Evolutionary conservation across 768 basidiomycete genomes (phyloP), one percentile per base, ranked within the genome.

Genomic region (Xerocomus spinulosus): DNA sequence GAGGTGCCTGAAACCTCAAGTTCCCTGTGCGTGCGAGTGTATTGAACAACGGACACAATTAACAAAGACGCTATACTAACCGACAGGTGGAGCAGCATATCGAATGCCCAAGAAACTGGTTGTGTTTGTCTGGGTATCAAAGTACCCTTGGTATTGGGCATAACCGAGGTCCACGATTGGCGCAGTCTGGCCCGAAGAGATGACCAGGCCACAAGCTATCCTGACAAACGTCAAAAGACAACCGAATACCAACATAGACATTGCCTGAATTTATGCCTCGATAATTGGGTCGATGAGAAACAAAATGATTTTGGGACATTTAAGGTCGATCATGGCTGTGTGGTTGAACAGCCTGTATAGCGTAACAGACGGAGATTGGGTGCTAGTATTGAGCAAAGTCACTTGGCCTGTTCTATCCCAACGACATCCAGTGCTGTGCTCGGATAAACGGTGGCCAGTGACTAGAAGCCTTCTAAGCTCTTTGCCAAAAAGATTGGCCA

Each of bases 41-140:
- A 30, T 2, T 13, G 9, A 0, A 34, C n/a, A 9, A 13, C 15
- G 15, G 8, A 4, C 18, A 30, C 13, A 9, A 20, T 18, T 3
- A 20, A 9, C 5, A 2, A 20, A 36, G 6, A 15, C 4, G 9
- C 9, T 9, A 4, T 1, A 49, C 68, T 18, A 20, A 73, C 77
- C 76, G 24, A 69, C 51, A 4, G 79, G 78, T 20, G 76, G 62
- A 21, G 74, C 75, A 10, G 79, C 78, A 60, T 74, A 80, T 7
- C 77, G 69, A 29, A 68, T 48, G n/a, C 60, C 51, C 25, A 65
- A 45, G 50, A 65, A 68, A 39, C 25, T 52, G 0, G 64, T 57
- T 2, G 54, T 46, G 24, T 62, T 64, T 0, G 45, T 50, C 14
- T 50, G 46, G 13, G 51, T 2, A 32, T 69, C 54, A 23, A 57